Evolutionary conservation across 805 yeast genomes (phyloP), one percentile per base, ranked within the genome.

Genomic region (Schizosaccharomyces octosporus): DNA sequence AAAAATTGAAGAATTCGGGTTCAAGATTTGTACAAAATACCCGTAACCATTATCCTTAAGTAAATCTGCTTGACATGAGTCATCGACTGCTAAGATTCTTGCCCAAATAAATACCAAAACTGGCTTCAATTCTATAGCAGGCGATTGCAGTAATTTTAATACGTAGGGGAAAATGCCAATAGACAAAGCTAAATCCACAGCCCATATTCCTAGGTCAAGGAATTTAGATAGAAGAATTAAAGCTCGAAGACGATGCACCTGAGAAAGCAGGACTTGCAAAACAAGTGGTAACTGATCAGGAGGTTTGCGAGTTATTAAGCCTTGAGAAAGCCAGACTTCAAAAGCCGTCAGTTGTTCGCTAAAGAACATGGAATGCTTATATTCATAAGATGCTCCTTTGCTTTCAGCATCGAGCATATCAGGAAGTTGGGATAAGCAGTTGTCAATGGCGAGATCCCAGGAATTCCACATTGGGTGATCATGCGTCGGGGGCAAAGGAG

Each of bases 21-120:
- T 82, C 57, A 93, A 73, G 68, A 90, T 87, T 63, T 83, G 81
- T 55, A 87, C 80, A 69, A 93, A 93, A 70, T 93, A 90, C 66
- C 82, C 81, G 71, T 82, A 89, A 0, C 96, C 95, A 67, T 84
- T 84, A 68, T 90, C 97, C 67, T 89, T 89, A 65, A 93, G 79
- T 39, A 93, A 77, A 68, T 93, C 98, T 64, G 84, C 88, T 70
- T 93, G 98, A 2, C 95, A 87, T 67, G 85, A 84, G 65, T 81
- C 79, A 71, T 90, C 97, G 29, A 93, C 94, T 2, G 97, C 89
- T 93, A 93, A 87, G 27, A 93, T 87, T 65, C 97, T 77, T 0
- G 97, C 95, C 98, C 98, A 93, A 62, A 93, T 93, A 67, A 90
- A 93, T 1, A 93, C 93, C 62, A 93, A 73, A 2, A 90, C 95